These are phyloP conservation scores for Coemansia sp. DNA, from an alignment of 192 early-diverging fungal genomes.

Conservation along the genomic window DNA sequence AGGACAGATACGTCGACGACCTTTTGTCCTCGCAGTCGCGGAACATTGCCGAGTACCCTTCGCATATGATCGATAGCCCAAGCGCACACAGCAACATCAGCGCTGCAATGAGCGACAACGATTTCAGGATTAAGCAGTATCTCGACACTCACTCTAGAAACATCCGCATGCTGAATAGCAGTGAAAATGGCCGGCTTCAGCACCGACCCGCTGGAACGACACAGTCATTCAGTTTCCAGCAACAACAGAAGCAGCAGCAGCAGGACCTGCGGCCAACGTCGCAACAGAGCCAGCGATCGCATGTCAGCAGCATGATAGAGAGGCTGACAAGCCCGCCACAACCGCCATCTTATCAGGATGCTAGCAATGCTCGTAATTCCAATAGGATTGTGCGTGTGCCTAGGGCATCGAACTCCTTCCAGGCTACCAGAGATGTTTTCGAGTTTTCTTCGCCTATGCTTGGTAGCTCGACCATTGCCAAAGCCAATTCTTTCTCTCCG, in stretches of 20 bases:
- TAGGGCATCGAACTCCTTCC: conserved; percentile 11
- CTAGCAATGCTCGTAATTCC: not conserved
- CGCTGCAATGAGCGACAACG: conserved; percentile 47
- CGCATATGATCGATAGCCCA: conserved; percentile 21
- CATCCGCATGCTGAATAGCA: conserved; percentile 9
- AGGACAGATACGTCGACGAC: conserved; percentile 27
- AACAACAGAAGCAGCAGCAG: not conserved
- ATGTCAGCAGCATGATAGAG: not conserved
- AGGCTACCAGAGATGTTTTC: not conserved
- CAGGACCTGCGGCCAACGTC: not conserved
- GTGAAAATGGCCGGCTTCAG: not conserved
- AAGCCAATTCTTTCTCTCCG: not conserved
- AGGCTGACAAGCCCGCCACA: not conserved
- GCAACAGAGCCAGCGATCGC: conserved; percentile 4
- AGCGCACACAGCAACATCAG: conserved; percentile 32
- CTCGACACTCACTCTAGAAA: conserved; percentile 26
- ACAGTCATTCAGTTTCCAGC: not conserved
- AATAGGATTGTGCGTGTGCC: not conserved
- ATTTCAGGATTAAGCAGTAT: conserved; percentile 27
- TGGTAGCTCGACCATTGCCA: not conserved
- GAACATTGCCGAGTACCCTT: conserved; percentile 27
- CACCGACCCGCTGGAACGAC: not conserved
- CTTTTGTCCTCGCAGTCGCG: conserved; percentile 41
- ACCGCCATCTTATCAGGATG: not conserved
- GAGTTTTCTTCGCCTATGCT: conserved; percentile 7